Percentiles rank a stretch among this genome's conserved stretches.
These are phyloP conservation scores for Phytophthora pistaciae DNA, from an alignment of 352 stramenopile species.

Conservation along the genomic window DNA sequence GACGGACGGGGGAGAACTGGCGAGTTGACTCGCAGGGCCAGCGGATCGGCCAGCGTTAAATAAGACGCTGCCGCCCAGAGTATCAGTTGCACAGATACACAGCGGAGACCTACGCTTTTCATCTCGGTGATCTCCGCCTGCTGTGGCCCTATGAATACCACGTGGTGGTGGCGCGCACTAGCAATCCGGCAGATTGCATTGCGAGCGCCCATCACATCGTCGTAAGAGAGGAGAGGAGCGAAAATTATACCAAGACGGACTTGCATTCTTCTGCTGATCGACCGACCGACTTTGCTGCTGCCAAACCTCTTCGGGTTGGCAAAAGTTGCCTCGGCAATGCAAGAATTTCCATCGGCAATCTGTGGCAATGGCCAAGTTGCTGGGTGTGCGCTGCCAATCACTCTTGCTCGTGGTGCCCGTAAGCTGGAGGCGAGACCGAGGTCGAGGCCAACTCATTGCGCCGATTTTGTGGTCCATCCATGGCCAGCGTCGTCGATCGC, in stretches of 20 bases:
- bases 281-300: background rate
- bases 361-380: background rate
- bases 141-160: background rate
- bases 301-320: background rate
- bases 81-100: slow-evolving; percentile 10
- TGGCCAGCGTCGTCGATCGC: slow-evolving; percentile 16
- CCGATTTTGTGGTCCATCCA: slow-evolving; percentile 24
- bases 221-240: background rate
- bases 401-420: background rate
- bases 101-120: slow-evolving; percentile 28
- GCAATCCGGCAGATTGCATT: background rate
- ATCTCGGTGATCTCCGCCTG: slow-evolving; percentile 29
- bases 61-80: slow-evolving; percentile 29
- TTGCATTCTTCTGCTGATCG: background rate
- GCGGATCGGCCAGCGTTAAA: slow-evolving; percentile 33
- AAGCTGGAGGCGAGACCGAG: background rate
- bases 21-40: slow-evolving; percentile 25
- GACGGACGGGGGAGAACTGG: slow-evolving; percentile 11
- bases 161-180: background rate
- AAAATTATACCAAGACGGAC: slow-evolving; percentile 15
- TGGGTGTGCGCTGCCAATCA: background rate
- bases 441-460: background rate
- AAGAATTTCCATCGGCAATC: slow-evolving; percentile 17
- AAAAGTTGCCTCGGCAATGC: slow-evolving; percentile 3
- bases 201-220: background rate